Base-by-base conservation (phyloP, 495 filamentous ascomycete species). In the Penicillium coprophilum region DNA sequence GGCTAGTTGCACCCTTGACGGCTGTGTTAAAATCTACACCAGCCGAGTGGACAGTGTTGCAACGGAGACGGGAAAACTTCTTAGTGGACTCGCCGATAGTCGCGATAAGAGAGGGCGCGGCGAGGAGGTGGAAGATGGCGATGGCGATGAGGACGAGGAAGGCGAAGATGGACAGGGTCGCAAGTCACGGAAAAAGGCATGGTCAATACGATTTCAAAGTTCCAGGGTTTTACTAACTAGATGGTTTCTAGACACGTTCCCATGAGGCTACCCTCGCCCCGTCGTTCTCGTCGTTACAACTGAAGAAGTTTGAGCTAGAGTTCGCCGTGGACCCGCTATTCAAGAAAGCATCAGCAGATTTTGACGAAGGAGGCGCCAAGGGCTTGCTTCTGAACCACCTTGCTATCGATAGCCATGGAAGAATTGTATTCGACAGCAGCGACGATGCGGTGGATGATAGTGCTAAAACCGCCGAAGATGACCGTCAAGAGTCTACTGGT, bases 21-120 rank as follows among this genome's bases (percentile, higher is more conserved):
- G 94, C 15, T 99, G 94, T 68, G 92, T 99, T 59, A 99, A 99
- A 78, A 97, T 99, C 65, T 99, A 99, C 68, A 99, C 94, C 10
- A 96, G 90, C 73, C 82, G 94, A 77, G 92, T 99, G 23, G 94
- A 99, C 75, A 97, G 94, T 66, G 95, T 99, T 44, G 94, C 95
- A 20, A 96, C 91, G 2, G 94, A 99, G 71, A 99, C 94, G 0
- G 92, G 92, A 21, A 96, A 96, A 71, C 80, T 99, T 59, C 76
- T 99, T 40, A 97, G 92, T 73, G 94, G 94, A 34, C 76, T 99
- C 58, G 94, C 94, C 20, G 95, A 99, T 58, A 94, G 91, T 64
- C 85, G 88, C 44, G 88, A 86, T 60, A 91, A 85, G 66, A 93
- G 90, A 69, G 81, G 82, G 51, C 85, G 80, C 47, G 84, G 85